Conservation (phyloP, 805 yeast genomes). For the Lipomyces yamadae region DNA sequence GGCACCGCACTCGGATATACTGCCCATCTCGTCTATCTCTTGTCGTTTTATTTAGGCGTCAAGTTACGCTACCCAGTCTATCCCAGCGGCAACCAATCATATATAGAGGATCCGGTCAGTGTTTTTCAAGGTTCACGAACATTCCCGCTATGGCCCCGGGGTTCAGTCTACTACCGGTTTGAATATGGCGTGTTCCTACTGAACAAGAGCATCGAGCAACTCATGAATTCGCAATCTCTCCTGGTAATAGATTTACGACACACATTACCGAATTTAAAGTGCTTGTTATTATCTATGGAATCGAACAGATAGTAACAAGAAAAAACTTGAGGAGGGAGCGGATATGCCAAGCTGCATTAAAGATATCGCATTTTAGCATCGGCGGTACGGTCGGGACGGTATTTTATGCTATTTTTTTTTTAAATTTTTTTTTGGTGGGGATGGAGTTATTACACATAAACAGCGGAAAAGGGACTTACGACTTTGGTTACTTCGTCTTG, state of each 20-base stretch:
- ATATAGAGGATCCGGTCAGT: constrained; percentile 56
- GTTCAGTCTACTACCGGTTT: constrained; percentile 51
- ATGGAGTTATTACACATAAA: background rate
- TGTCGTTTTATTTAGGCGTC: constrained; percentile 51
- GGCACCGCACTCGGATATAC: constrained; percentile 55
- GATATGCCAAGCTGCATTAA: background rate
- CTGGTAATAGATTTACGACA: constrained; percentile 37
- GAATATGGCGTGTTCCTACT: constrained; percentile 57
- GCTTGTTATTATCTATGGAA: constrained; percentile 35
- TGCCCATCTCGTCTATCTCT: constrained; percentile 50
- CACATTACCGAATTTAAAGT: constrained; percentile 39
- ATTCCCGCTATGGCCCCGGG: constrained; percentile 59
- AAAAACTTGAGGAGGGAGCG: background rate
- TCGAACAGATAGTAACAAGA: constrained; percentile 16
- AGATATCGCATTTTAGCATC: background rate
- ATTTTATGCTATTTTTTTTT: background rate
- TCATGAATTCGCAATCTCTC: constrained; percentile 43
- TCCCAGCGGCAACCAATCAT: constrained; percentile 55
- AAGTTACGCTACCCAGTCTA: constrained; percentile 57
- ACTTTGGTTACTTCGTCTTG: background rate
- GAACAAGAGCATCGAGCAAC: constrained; percentile 55
- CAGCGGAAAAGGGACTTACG: background rate
- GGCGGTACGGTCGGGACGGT: background rate
- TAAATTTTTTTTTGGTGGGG: background rate
- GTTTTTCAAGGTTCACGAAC: constrained; percentile 47